Evolutionary conservation across 345 rosid species (phyloP), one percentile per base, ranked within the genome.

Genomic region (Aquilaria yunnanensis): DNA sequence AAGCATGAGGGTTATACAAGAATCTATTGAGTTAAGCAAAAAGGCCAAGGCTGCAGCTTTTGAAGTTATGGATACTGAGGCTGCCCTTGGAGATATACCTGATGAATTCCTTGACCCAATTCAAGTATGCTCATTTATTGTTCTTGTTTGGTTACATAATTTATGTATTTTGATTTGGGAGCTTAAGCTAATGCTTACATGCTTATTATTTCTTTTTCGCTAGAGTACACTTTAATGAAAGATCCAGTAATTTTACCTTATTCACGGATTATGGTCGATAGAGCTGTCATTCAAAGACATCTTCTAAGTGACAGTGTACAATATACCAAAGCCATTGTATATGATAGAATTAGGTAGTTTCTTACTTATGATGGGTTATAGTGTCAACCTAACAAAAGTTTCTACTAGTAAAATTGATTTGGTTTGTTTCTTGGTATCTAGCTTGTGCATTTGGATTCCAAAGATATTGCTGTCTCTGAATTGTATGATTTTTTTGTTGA

Each of bases 81-180:
- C 89, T 64, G 67, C 84, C 61, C 96, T 94, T 12, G 97, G 99
- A 65, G 66, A 48, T 64, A 82, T 85, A 70, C 99, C 97, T 0
- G 99, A 94, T 23, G 99, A 91, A 76, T 94, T 88, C 83, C 97
- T 94, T 14, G 99, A 94, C 67, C 99, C 96, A 54, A 88, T 88
- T 69, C 96, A 88, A 71, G 96, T 83, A 83, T 66, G 61, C 74
- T 66, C 61, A 41, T 68, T 54, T 64, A 41, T 51, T 14, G 47
- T 32, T 14, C 23, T 23, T 23, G 23, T 23, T 23, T 23, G 23
- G 23, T 23, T 23, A 23, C 23, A 8, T 54, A 23, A 10, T 67
- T 60, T 54, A 67, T 10, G 51, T 13, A 23, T 23, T 10, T 5
- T 29, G 46, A 16, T 30, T 51, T 13, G 47, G 37, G 9, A 2